phyloP scores from a whole-genome alignment of 768 basidiomycete genomes.

The Russula earlei region DNA sequence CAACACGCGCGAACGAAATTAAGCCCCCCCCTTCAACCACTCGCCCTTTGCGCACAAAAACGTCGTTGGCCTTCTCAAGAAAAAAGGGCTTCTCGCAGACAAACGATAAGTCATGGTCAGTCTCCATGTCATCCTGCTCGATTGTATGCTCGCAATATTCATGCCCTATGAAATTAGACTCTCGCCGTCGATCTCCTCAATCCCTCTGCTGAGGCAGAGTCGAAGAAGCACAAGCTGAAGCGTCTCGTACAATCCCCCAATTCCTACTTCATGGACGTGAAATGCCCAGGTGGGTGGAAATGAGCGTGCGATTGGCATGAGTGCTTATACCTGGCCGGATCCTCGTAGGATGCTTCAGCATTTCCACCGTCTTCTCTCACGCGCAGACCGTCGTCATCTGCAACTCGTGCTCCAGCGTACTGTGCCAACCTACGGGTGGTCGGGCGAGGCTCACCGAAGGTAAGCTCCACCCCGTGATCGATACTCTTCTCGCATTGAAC shows the following conservation, averaged over 20 bases:
- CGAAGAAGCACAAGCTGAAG: conserved; percentile 96
- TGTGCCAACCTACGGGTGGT: conserved; percentile 98
- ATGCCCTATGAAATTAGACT: conserved; percentile 43
- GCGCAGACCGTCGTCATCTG: conserved; percentile 97
- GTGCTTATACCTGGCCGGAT: neutral
- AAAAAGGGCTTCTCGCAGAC: neutral
- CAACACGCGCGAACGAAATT: neutral
- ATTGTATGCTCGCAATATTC: neutral
- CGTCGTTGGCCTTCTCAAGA: neutral
- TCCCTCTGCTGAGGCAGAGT: conserved; percentile 81
- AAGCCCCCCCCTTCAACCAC: neutral
- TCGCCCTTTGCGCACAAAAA: conserved; percentile 2
- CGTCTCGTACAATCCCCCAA: conserved; percentile 97
- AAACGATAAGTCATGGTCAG: conserved; percentile 14
- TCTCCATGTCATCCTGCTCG: neutral
- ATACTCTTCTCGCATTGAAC: conserved; percentile 10
- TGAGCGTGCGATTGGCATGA: conserved; percentile 15
- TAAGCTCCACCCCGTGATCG: conserved; percentile 32
- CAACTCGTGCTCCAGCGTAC: conserved; percentile 81
- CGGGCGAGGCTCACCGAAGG: conserved; percentile 97
- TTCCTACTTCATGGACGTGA: conserved; percentile 99
- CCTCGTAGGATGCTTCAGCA: conserved; percentile 80
- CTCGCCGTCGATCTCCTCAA: conserved; percentile 97
- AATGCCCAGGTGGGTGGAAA: conserved; percentile 75
- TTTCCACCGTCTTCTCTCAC: conserved; percentile 98